A percentile compares a stretch with the other conserved stretches of the same genome.
Conservation (phyloP, 1,139 yeast species). For the Saccharomyces hybrid region DNA sequence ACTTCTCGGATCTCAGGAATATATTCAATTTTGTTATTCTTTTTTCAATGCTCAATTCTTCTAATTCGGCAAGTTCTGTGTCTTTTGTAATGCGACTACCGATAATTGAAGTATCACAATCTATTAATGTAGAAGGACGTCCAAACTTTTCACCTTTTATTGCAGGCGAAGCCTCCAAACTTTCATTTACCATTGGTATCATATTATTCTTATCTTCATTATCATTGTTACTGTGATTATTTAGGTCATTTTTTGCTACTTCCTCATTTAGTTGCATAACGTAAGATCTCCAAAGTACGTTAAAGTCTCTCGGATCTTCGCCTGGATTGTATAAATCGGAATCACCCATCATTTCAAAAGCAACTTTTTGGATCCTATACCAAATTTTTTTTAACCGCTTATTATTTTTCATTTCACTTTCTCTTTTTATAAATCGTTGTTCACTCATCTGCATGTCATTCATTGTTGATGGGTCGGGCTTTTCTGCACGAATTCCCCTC, state of each 20-base stretch:
- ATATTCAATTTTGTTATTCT: constrained; percentile 29
- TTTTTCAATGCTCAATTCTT: constrained; percentile 24
- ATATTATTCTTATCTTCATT: neutral
- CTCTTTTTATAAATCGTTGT: constrained; percentile 21
- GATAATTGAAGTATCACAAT: neutral
- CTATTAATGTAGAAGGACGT: constrained; percentile 2
- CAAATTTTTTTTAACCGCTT: constrained; percentile 11
- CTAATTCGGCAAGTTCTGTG: constrained; percentile 32
- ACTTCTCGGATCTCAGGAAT: constrained; percentile 35
- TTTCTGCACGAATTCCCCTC: neutral
- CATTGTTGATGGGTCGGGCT: neutral
- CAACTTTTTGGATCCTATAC: constrained; percentile 28
- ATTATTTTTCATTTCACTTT: constrained; percentile 16
- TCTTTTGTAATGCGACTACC: constrained; percentile 23
- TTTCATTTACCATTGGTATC: neutral
- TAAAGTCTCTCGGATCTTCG: constrained; percentile 29
- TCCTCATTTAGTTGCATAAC: constrained; percentile 16
- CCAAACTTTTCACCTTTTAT: neutral
- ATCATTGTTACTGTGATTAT: neutral
- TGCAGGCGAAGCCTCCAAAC: constrained; percentile 1
- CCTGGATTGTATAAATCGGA: constrained; percentile 20
- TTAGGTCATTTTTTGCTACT: constrained; percentile 2
- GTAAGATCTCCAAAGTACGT: constrained; percentile 34
- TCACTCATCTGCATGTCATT: constrained; percentile 6
- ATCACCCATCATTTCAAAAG: constrained; percentile 31